Evolutionary conservation across 2,329 filamentous ascomycete genomes (phyloP).

Genomic region (Fusarium siculi): DNA sequence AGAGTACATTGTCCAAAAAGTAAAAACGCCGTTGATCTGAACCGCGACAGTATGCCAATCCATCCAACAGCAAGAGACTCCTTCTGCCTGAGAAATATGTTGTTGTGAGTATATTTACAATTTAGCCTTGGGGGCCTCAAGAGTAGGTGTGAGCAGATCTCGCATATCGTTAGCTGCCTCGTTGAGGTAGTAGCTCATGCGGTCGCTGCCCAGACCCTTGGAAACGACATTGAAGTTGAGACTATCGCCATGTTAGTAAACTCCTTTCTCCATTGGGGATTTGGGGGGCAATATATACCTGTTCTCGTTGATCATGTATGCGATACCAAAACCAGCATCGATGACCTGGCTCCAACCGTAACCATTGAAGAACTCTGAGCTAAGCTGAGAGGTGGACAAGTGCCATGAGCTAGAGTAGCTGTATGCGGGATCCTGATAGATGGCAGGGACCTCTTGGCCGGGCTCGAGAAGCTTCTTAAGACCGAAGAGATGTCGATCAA

Average conservation of each 20-base stretch:
- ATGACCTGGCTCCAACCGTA: constrained; percentile 99
- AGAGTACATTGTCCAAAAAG: constrained; percentile 14
- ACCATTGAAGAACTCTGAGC: constrained; percentile 97
- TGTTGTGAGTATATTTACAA: constrained; percentile 64
- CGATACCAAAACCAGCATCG: constrained; percentile 94
- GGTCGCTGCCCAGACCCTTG: constrained; percentile 88
- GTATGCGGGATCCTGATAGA: constrained; percentile 90
- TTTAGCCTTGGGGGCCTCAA: constrained; percentile 87
- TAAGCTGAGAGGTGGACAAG: constrained; percentile 88
- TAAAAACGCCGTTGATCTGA: neutral
- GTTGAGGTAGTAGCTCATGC: constrained; percentile 96
- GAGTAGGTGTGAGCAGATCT: constrained; percentile 82
- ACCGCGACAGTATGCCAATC: neutral
- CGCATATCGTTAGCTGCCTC: constrained; percentile 92
- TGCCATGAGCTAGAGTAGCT: constrained; percentile 89
- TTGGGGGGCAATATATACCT: constrained; percentile 63
- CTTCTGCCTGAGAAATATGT: constrained; percentile 1
- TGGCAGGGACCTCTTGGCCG: constrained; percentile 81
- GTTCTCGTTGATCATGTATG: constrained; percentile 99
- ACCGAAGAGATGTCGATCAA: constrained; percentile 96
- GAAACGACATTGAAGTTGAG: constrained; percentile 98
- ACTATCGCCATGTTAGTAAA: constrained; percentile 58
- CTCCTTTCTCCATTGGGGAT: neutral
- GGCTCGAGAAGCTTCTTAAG: constrained; percentile 88
- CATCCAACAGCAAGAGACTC: neutral